A percentile compares a stretch with the other conserved stretches of the same genome.
These are phyloP conservation scores for Picochlorum sp. DNA, from an alignment of 139 green algal genomes.

Conservation along the genomic window DNA sequence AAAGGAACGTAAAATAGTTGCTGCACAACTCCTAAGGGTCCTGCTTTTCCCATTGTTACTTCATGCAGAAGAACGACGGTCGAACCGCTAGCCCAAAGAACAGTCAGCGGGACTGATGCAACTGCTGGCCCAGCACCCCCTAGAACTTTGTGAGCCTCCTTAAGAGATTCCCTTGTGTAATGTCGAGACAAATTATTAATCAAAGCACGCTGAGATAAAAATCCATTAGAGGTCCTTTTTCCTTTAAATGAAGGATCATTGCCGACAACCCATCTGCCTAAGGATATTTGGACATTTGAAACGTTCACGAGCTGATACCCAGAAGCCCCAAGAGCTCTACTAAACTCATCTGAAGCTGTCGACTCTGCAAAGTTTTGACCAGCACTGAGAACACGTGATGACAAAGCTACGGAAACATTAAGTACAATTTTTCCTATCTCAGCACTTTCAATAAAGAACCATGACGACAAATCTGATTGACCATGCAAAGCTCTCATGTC, in stretches of 20 bases:
- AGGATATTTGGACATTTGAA: constrained; percentile 64
- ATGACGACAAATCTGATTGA: constrained; percentile 54
- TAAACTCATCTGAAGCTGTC: constrained; percentile 17
- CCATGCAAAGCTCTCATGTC: constrained; percentile 54
- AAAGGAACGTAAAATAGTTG: constrained; percentile 49
- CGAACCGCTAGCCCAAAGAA: constrained; percentile 62
- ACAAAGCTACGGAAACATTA: constrained; percentile 70
- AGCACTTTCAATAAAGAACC: constrained; percentile 59
- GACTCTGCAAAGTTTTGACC: background rate
- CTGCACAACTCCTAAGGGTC: constrained; percentile 24
- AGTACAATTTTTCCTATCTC: constrained; percentile 42
- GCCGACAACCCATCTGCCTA: constrained; percentile 38
- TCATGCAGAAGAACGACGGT: constrained; percentile 42
- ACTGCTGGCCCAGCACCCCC: constrained; percentile 61
- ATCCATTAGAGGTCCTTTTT: constrained; percentile 26
- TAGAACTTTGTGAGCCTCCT: constrained; percentile 64
- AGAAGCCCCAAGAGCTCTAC: constrained; percentile 39
- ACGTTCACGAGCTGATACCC: constrained; percentile 85
- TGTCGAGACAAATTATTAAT: constrained; percentile 42
- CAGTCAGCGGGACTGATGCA: constrained; percentile 48
- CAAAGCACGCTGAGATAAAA: constrained; percentile 30
- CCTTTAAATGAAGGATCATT: constrained; percentile 24
- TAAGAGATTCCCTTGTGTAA: constrained; percentile 50
- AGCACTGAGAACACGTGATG: constrained; percentile 38
- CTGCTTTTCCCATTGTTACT: constrained; percentile 34